A percentile compares a stretch with the other conserved stretches of the same genome.
Conservation (phyloP, 225 moss, liverwort and hornwort species). For the Neckera pumila region DNA sequence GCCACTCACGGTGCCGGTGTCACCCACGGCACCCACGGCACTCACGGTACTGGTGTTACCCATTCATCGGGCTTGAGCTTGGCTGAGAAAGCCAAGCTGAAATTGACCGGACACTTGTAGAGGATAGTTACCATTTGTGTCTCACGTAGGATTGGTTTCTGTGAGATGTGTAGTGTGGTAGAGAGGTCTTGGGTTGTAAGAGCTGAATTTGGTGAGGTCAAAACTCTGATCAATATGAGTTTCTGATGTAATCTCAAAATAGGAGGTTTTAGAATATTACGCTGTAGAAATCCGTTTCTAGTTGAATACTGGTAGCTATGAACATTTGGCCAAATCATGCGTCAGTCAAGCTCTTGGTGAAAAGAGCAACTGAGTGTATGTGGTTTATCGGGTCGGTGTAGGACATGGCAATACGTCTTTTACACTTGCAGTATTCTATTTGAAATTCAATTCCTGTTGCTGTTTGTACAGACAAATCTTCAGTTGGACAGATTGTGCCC, state of each 20-base stretch:
- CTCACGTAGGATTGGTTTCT: not conserved
- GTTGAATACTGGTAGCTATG: not conserved
- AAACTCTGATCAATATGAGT: not conserved
- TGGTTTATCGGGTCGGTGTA: not conserved
- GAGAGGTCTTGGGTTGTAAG: not conserved
- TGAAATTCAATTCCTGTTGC: not conserved
- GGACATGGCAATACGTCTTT: not conserved
- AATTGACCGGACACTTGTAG: slow-evolving; percentile 25
- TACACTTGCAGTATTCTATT: not conserved
- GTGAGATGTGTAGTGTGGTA: not conserved
- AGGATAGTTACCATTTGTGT: not conserved
- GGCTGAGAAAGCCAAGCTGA: slow-evolving; percentile 26
- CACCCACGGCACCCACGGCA: not conserved
- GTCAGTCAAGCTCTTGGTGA: not conserved
- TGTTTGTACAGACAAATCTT: not conserved
- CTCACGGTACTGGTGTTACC: not conserved
- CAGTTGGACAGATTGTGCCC: not conserved
- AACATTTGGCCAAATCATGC: not conserved
- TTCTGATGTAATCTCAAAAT: not conserved
- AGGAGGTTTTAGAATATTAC: not conserved
- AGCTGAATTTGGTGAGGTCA: not conserved
- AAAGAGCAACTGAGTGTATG: rapidly evolving
- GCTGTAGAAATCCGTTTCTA: not conserved
- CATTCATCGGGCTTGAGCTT: not conserved
- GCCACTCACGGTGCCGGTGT: not conserved